Percentiles rank a stretch among this genome's conserved stretches.
Conservation (phyloP, 495 filamentous ascomycete genomes). For the Talaromyces proteolyticus region DNA sequence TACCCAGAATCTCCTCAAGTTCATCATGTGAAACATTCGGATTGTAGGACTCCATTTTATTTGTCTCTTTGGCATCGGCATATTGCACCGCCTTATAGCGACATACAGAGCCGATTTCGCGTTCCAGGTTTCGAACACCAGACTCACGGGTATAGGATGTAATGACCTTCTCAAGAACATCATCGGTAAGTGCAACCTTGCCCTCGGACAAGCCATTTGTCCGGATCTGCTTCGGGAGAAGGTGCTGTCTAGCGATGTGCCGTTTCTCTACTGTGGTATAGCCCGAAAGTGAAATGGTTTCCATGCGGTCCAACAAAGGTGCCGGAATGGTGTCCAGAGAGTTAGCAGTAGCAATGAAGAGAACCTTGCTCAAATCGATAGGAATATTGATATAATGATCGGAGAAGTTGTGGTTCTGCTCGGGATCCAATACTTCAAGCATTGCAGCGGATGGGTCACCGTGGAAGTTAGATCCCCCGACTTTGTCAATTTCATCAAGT, state of each 20-base stretch:
- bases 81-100: constrained; percentile 93
- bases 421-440: constrained; percentile 96
- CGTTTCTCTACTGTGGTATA: constrained; percentile 98
- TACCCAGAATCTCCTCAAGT: constrained; percentile 84
- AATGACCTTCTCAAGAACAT: constrained; percentile 90
- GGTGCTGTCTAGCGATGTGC: constrained; percentile 87
- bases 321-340: constrained; percentile 91
- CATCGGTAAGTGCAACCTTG: constrained; percentile 69
- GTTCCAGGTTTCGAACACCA: constrained; percentile 94
- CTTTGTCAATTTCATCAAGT: constrained; percentile 98
- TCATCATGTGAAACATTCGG: constrained; percentile 69
- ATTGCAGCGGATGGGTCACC: constrained; percentile 98
- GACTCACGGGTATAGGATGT: constrained; percentile 95
- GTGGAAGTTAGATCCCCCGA: constrained; percentile 86
- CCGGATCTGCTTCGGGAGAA: constrained; percentile 89
- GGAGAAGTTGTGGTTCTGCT: constrained; percentile 91
- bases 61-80: constrained; percentile 80
- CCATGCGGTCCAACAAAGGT: constrained; percentile 95
- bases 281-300: constrained; percentile 84
- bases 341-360: constrained; percentile 99
- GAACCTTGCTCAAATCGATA: constrained; percentile 90
- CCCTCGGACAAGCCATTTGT: constrained; percentile 70
- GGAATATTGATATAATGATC: constrained; percentile 98
- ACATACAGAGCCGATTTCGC: constrained; percentile 91
- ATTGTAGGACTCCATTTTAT: constrained; percentile 64